phyloP scores from a whole-genome alignment of 2,329 filamentous ascomycete species.

The Claviceps maximensis region DNA sequence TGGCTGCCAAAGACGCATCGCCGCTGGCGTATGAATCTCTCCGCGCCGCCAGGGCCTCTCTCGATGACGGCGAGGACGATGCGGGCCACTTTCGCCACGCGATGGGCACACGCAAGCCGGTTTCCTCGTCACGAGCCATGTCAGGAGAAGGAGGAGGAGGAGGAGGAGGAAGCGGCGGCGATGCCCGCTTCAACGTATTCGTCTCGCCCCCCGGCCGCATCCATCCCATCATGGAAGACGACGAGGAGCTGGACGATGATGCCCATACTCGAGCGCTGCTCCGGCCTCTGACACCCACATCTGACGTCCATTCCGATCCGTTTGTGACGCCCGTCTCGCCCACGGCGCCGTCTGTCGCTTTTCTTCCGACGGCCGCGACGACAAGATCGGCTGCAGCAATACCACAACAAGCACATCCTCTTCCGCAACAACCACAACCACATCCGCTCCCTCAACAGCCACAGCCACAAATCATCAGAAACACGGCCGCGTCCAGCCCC shows the following conservation, averaged over 20 bases:
- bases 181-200: conserved; percentile 16
- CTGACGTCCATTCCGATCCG: conserved; percentile 30
- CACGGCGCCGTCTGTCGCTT: conserved; percentile 11
- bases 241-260: conserved; percentile 31
- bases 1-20: conserved; percentile 17
- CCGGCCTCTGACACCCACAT: conserved; percentile 19
- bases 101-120: conserved; percentile 19
- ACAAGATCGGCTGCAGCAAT: no score
- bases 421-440: no score
- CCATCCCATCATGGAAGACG: conserved; percentile 46
- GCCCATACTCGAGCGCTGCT: background rate
- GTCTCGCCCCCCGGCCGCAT: conserved; percentile 28
- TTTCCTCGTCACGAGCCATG: background rate
- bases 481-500: conserved; percentile 26
- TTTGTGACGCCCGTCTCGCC: conserved; percentile 34
- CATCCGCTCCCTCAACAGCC: no score
- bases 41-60: conserved; percentile 15
- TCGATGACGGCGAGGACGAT: conserved; percentile 18
- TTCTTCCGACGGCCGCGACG: conserved; percentile 13
- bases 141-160: background rate
- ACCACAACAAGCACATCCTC: no score
- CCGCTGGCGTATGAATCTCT: conserved; percentile 39
- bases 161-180: conserved; percentile 14
- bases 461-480: conserved; percentile 5
- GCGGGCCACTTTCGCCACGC: background rate